phyloP scores from a whole-genome alignment of 345 rosid species.

The Toxicodendron radicans region DNA sequence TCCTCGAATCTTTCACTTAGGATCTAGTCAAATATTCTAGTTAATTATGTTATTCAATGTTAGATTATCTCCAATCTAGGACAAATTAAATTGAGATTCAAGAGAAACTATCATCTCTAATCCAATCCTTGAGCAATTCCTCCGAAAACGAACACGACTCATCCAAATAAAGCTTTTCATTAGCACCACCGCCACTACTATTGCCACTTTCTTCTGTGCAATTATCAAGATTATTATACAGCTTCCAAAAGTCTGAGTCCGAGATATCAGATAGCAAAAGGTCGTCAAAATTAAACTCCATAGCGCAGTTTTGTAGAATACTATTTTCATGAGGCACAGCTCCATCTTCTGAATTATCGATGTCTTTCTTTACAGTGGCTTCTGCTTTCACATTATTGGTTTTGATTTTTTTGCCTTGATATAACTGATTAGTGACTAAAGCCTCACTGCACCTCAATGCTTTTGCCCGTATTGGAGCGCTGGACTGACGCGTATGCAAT shows the following conservation, averaged over 20 bases:
- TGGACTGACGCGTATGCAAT: neutral
- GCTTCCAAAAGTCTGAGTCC: constrained; percentile 29
- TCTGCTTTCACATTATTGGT: neutral
- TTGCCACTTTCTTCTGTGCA: constrained; percentile 2
- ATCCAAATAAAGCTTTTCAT: neutral
- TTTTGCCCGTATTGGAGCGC: neutral
- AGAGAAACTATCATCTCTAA: constrained; percentile 8
- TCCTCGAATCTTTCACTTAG: neutral
- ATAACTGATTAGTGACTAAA: too few relatives aligned
- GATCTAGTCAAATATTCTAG: neutral
- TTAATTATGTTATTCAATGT: neutral
- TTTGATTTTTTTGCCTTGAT: neutral
- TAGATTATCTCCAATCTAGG: neutral
- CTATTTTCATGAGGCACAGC: constrained; percentile 1
- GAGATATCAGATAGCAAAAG: constrained; percentile 22
- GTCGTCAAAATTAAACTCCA: constrained; percentile 27
- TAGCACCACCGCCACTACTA: neutral
- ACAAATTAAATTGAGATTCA: neutral
- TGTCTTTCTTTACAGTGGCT: neutral
- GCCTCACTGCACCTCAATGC: neutral
- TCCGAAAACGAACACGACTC: constrained; percentile 20
- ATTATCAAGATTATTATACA: constrained; percentile 15
- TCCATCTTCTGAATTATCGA: neutral
- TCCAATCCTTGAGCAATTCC: constrained; percentile 24
- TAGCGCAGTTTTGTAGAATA: neutral